Conservation (phyloP, 1,284 basidiomycete genomes). For the Mixia osmundae region DNA sequence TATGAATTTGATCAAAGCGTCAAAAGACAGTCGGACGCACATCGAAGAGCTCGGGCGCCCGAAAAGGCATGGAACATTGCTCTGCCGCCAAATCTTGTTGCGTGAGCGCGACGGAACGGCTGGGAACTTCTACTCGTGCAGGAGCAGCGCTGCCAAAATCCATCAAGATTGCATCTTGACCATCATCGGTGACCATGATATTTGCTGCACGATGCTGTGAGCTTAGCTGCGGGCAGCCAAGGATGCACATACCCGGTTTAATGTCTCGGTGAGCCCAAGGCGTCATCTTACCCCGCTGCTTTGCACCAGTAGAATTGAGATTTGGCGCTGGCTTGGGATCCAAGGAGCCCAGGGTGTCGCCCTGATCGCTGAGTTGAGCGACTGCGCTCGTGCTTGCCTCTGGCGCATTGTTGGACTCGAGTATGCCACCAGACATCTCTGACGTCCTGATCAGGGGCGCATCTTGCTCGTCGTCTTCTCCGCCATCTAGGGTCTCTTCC, state of each 20-base stretch:
- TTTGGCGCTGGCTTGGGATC: neutral
- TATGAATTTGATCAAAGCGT: neutral
- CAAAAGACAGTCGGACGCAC: neutral
- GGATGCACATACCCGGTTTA: slow-evolving; percentile 36
- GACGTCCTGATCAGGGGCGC: neutral
- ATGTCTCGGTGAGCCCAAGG: slow-evolving; percentile 94
- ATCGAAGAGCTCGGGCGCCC: slow-evolving; percentile 83
- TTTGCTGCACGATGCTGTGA: slow-evolving; percentile 34
- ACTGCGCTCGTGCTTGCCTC: no score
- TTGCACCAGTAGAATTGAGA: neutral
- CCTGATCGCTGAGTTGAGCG: no score
- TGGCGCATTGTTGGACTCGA: slow-evolving; percentile 10
- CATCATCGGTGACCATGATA: slow-evolving; percentile 85
- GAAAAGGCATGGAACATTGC: slow-evolving; percentile 87
- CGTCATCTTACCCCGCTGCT: slow-evolving; percentile 31
- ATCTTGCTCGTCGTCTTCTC: slow-evolving; percentile 6
- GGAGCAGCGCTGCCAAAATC: slow-evolving; percentile 80
- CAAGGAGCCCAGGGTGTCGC: no score
- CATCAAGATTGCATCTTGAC: slow-evolving; percentile 70
- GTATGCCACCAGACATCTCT: slow-evolving; percentile 15
- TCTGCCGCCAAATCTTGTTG: slow-evolving; percentile 88
- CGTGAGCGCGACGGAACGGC: slow-evolving; percentile 56
- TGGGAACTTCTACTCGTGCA: slow-evolving; percentile 52
- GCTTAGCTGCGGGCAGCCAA: neutral
- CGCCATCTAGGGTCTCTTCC: neutral